Percentiles rank a stretch among this genome's conserved stretches.
Evolutionary conservation across 2,329 filamentous ascomycete genomes (phyloP).

Genomic region (Fusarium tuaranense): DNA sequence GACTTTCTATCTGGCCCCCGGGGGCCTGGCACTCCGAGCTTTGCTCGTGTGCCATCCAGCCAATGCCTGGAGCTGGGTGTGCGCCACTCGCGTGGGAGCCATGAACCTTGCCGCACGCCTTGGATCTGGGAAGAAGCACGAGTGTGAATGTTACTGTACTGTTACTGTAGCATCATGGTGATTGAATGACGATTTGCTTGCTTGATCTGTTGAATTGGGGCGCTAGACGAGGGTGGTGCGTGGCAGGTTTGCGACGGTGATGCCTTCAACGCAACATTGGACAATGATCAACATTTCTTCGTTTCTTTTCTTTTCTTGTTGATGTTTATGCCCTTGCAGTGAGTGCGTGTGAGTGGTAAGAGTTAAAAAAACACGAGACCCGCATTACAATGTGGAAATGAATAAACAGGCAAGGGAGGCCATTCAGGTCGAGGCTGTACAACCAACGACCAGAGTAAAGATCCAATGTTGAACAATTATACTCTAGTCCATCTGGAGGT

Average conservation of each 20-base stretch:
- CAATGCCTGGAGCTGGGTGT: background rate
- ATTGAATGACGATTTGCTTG: background rate
- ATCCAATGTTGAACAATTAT: background rate
- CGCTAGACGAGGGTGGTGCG: background rate
- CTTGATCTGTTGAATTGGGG: background rate
- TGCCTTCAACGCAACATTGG: background rate
- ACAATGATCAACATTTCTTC: background rate
- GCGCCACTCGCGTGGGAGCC: conserved; percentile 16
- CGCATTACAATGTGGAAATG: conserved; percentile 2
- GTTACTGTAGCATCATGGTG: background rate
- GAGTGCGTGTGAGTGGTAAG: conserved; percentile 13
- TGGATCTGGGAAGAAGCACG: background rate
- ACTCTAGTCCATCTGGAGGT: background rate
- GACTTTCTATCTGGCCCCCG: background rate
- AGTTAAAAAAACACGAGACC: background rate
- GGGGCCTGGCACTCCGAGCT: background rate
- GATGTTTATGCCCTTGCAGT: conserved; percentile 7
- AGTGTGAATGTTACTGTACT: background rate
- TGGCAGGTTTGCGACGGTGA: background rate
- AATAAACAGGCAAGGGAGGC: background rate
- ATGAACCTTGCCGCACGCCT: conserved; percentile 4
- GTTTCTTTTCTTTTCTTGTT: background rate
- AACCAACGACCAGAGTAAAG: background rate
- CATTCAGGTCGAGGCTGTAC: background rate
- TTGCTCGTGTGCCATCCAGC: background rate